A percentile compares a stretch with the other conserved stretches of the same genome.
Evolutionary conservation across 371 early-diverging fungal species (phyloP).

Genomic region (Rhizopus microsporus): DNA sequence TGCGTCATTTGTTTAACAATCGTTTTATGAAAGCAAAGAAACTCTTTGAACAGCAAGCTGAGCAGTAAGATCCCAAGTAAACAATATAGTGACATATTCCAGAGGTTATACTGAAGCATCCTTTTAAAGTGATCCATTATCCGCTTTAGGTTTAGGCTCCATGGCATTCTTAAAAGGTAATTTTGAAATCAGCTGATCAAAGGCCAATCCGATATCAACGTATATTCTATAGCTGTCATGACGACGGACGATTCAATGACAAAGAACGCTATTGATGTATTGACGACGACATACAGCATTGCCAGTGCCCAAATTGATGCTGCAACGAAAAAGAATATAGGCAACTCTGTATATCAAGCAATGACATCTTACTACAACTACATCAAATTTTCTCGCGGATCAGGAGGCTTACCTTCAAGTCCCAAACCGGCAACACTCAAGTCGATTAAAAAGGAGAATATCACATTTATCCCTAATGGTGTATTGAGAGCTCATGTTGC

Average conservation of each 20-base stretch:
- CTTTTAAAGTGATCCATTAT: slow-evolving; percentile 43
- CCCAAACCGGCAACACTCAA: slow-evolving; percentile 42
- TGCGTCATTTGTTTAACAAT: slow-evolving; percentile 61
- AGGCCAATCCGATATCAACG: not conserved
- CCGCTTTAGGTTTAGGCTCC: slow-evolving; percentile 50
- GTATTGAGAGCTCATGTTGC: slow-evolving; percentile 63
- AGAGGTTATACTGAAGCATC: not conserved
- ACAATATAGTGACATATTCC: not conserved
- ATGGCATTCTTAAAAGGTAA: slow-evolving; percentile 58
- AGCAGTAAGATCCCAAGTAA: slow-evolving; percentile 24
- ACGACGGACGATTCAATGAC: slow-evolving; percentile 58
- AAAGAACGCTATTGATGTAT: slow-evolving; percentile 54
- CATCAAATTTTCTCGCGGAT: slow-evolving; percentile 45
- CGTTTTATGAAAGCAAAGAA: slow-evolving; percentile 56
- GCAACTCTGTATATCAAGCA: slow-evolving; percentile 43
- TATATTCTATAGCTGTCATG: slow-evolving; percentile 30
- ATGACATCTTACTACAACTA: slow-evolving; percentile 46
- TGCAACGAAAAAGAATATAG: slow-evolving; percentile 56
- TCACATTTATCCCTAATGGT: slow-evolving; percentile 56
- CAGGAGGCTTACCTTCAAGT: slow-evolving; percentile 37
- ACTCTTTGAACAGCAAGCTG: slow-evolving; percentile 40
- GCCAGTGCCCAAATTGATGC: slow-evolving; percentile 63
- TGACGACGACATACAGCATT: slow-evolving; percentile 53
- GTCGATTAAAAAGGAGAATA: slow-evolving; percentile 33
- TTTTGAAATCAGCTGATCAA: not conserved